These are phyloP conservation scores for Heliamphora exappendiculata DNA, from an alignment of 148 eudicot genomes.

Conservation along the genomic window DNA sequence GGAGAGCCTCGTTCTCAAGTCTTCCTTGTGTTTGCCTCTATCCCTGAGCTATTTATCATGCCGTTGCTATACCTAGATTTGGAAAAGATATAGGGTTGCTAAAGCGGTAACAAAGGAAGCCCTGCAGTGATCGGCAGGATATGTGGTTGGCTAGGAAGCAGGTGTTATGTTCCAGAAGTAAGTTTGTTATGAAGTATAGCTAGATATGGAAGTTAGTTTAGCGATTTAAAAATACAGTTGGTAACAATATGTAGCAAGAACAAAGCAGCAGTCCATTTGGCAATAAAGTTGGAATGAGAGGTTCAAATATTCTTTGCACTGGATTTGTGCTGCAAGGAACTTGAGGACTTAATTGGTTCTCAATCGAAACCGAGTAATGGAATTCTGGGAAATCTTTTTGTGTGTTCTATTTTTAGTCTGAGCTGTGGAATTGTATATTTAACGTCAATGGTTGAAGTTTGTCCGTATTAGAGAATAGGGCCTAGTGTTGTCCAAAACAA, in stretches of 20 bases:
- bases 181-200: background rate
- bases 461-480: background rate
- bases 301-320: background rate
- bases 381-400: background rate
- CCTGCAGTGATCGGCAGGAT: background rate
- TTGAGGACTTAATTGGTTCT: background rate
- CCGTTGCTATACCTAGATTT: too few relatives aligned
- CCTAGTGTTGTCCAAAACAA: background rate
- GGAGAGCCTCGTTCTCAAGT: too few relatives aligned
- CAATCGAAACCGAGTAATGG: background rate
- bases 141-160: too few relatives aligned
- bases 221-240: background rate
- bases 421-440: background rate
- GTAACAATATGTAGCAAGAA: background rate
- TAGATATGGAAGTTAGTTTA: background rate
- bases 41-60: too few relatives aligned
- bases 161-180: background rate
- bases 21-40: too few relatives aligned
- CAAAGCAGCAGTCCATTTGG: background rate
- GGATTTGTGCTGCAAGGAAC: background rate
- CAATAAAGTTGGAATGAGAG: background rate
- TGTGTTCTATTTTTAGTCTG: background rate
- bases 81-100: too few relatives aligned
- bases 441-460: background rate
- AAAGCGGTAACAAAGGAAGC: background rate